phyloP scores from a whole-genome alignment of 257 asterid genomes.

The Penstemon eatonii region DNA sequence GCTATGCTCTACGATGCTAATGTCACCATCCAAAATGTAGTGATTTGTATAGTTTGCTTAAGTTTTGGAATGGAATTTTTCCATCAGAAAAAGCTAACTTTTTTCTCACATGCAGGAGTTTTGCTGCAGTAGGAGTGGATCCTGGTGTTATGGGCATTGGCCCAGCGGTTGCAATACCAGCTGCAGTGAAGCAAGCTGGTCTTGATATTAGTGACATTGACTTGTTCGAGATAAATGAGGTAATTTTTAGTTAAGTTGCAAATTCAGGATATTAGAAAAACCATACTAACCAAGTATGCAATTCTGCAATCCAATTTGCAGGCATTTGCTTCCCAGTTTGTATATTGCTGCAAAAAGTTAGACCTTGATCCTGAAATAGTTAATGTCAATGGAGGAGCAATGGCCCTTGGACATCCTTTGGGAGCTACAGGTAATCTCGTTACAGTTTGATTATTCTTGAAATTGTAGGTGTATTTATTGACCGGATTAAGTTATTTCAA shows the following conservation, averaged over 20 bases:
- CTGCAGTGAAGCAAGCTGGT: slow-evolving; percentile 88
- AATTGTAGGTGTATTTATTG: too few relatives aligned
- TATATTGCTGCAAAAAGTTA: slow-evolving; percentile 74
- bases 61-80: neutral
- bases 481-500: neutral
- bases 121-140: slow-evolving; percentile 90
- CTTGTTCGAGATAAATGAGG: slow-evolving; percentile 93
- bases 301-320: slow-evolving; percentile 30
- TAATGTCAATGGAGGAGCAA: slow-evolving; percentile 95
- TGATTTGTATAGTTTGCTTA: too few relatives aligned
- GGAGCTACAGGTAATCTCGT: slow-evolving; percentile 75
- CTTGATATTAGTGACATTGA: slow-evolving; percentile 62
- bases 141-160: slow-evolving; percentile 98
- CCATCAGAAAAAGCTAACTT: neutral
- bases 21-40: too few relatives aligned
- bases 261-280: neutral
- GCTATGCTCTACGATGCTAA: too few relatives aligned
- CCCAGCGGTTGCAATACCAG: slow-evolving; percentile 93
- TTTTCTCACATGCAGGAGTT: slow-evolving; percentile 55
- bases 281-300: slow-evolving; percentile 1
- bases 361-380: slow-evolving; percentile 76
- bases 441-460: neutral
- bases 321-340: slow-evolving; percentile 96
- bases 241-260: slow-evolving; percentile 23
- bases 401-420: slow-evolving; percentile 92